Percentiles rank a stretch among this genome's conserved stretches.
Conservation (phyloP, 2,329 filamentous ascomycete genomes). For the Diaporthe capsici region DNA sequence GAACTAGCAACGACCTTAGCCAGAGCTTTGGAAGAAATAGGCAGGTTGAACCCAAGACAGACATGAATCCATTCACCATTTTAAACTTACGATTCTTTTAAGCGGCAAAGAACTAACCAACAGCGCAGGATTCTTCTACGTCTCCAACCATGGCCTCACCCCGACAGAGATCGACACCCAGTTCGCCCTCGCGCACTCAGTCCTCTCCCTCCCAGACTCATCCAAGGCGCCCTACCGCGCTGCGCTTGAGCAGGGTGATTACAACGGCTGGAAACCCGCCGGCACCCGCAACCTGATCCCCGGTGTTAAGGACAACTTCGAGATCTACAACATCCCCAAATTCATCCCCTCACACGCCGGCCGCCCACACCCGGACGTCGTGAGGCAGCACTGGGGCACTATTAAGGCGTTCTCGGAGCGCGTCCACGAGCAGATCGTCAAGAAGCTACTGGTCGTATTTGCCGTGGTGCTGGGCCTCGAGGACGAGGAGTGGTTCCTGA, state of each 20-base stretch:
- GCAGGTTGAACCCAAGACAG: neutral
- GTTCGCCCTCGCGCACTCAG: slow-evolving; percentile 68
- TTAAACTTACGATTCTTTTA: too few relatives aligned
- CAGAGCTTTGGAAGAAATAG: slow-evolving; percentile 32
- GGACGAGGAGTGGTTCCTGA: slow-evolving; percentile 68
- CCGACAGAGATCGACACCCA: slow-evolving; percentile 69
- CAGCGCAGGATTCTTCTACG: slow-evolving; percentile 64
- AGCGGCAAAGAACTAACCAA: neutral
- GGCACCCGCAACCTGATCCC: slow-evolving; percentile 48
- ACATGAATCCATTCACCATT: neutral
- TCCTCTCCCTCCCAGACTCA: slow-evolving; percentile 61
- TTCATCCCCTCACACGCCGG: slow-evolving; percentile 64
- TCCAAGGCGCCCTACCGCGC: slow-evolving; percentile 67
- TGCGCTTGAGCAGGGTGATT: slow-evolving; percentile 62
- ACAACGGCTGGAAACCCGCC: slow-evolving; percentile 65
- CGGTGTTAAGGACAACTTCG: slow-evolving; percentile 66
- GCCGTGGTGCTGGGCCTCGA: slow-evolving; percentile 71
- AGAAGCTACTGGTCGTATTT: slow-evolving; percentile 69
- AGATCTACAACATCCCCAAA: slow-evolving; percentile 73
- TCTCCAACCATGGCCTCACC: slow-evolving; percentile 69
- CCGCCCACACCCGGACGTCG: slow-evolving; percentile 57
- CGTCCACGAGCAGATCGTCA: slow-evolving; percentile 60
- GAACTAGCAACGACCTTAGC: slow-evolving; percentile 46
- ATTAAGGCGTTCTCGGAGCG: slow-evolving; percentile 66
- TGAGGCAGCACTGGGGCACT: slow-evolving; percentile 63